Percentiles rank a stretch among this genome's conserved stretches.
phyloP scores from a whole-genome alignment of 2,329 filamentous ascomycete genomes.

The Trichophyton mentagrophytes region DNA sequence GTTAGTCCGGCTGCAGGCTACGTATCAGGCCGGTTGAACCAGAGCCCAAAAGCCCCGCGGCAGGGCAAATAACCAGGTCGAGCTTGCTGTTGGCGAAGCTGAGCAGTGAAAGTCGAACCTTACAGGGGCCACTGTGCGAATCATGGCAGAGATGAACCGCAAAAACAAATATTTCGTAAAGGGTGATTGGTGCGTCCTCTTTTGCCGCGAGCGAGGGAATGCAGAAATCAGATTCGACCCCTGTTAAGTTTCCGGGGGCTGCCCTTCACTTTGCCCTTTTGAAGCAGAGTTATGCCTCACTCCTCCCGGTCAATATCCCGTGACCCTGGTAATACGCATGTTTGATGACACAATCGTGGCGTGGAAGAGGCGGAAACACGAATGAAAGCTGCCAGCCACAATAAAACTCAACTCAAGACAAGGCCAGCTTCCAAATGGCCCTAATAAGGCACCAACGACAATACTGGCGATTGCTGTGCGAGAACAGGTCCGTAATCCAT shows the following conservation, averaged over 20 bases:
- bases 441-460: no score
- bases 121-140: background rate
- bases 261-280: background rate
- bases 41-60: background rate
- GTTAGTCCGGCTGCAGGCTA: background rate
- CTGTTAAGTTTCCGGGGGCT: background rate
- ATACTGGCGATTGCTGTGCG: no score
- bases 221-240: background rate
- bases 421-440: no score
- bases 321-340: background rate
- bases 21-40: background rate
- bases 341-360: background rate
- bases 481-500: no score
- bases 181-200: background rate
- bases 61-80: background rate
- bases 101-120: background rate
- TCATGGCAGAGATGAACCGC: background rate
- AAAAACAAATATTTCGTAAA: background rate
- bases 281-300: background rate
- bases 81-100: background rate
- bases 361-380: background rate
- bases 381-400: background rate
- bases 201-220: background rate
- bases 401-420: no score
- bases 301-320: background rate